Evolutionary conservation across 352 stramenopile genomes (phyloP).

Genomic region (Phytophthora lateralis): DNA sequence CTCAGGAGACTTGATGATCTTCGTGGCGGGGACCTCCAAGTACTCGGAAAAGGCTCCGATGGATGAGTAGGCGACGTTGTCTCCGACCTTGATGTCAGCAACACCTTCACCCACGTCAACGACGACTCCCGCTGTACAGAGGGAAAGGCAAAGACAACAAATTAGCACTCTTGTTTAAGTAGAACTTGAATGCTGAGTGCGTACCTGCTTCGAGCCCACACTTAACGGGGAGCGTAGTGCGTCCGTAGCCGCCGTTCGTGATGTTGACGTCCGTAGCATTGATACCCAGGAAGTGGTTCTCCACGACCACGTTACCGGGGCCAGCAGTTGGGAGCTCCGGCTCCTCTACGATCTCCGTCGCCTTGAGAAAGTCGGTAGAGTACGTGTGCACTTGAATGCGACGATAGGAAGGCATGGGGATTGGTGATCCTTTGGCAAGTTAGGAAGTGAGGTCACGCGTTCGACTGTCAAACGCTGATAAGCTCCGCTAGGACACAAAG

Average conservation of each 20-base stretch:
- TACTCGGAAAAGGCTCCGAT: constrained; percentile 63
- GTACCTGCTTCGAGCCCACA: constrained; percentile 26
- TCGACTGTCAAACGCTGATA: background rate
- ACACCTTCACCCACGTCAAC: constrained; percentile 45
- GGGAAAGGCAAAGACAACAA: background rate
- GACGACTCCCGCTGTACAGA: constrained; percentile 39
- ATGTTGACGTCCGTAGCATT: constrained; percentile 64
- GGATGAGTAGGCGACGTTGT: constrained; percentile 48
- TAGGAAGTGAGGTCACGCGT: constrained; percentile 7
- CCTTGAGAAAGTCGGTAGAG: constrained; percentile 50
- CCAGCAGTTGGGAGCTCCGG: constrained; percentile 32
- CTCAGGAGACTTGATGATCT: constrained; percentile 34
- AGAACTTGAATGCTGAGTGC: background rate
- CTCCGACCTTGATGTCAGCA: constrained; percentile 40
- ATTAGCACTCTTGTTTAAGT: background rate
- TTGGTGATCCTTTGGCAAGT: background rate
- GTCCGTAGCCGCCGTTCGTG: constrained; percentile 43
- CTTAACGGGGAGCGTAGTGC: constrained; percentile 18
- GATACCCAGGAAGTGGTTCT: constrained; percentile 44
- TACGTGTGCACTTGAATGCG: constrained; percentile 46
- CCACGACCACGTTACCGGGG: constrained; percentile 40
- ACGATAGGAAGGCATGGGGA: constrained; percentile 38
- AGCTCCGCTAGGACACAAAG: background rate
- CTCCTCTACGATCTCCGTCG: constrained; percentile 40
- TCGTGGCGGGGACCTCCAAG: constrained; percentile 34